Evolutionary conservation across 257 asterid species (phyloP).

Genomic region (Rhazya stricta): DNA sequence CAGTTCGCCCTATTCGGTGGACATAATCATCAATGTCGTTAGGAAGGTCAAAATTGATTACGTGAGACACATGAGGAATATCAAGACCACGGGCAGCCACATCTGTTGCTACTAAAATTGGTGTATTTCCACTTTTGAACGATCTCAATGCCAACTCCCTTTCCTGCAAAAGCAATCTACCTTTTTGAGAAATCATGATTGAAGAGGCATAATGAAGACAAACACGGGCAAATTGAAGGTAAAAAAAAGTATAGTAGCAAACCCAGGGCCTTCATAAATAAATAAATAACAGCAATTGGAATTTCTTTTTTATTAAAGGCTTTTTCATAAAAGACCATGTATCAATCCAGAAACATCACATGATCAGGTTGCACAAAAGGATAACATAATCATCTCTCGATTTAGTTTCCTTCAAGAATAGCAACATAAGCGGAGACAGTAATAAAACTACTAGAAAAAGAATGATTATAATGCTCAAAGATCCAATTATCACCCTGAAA

Average conservation of each 20-base stretch:
- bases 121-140: slow-evolving; percentile 76
- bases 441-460: too few species aligned
- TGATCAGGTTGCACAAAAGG: not conserved
- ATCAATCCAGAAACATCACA: not conserved
- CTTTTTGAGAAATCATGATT: not conserved
- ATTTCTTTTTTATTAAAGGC: too few species aligned
- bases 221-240: not conserved
- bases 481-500: not conserved
- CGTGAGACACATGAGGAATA: slow-evolving; percentile 79
- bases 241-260: not conserved
- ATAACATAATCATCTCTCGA: too few species aligned
- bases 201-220: not conserved
- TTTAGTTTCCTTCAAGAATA: not conserved
- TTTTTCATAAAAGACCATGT: not conserved
- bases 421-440: too few species aligned
- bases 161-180: slow-evolving; percentile 44
- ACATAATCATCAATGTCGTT: slow-evolving; percentile 83
- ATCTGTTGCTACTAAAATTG: slow-evolving; percentile 85
- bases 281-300: too few species aligned
- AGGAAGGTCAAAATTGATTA: slow-evolving; percentile 80
- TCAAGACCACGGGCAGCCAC: slow-evolving; percentile 96
- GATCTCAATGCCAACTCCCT: slow-evolving; percentile 75
- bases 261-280: too few species aligned
- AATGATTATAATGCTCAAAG: too few species aligned
- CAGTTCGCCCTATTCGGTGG: slow-evolving; percentile 85